Evolutionary conservation across 202 grass and related monocot species (phyloP), one percentile per base, ranked within the genome.

Genomic region (Brachypodium distachyon): DNA sequence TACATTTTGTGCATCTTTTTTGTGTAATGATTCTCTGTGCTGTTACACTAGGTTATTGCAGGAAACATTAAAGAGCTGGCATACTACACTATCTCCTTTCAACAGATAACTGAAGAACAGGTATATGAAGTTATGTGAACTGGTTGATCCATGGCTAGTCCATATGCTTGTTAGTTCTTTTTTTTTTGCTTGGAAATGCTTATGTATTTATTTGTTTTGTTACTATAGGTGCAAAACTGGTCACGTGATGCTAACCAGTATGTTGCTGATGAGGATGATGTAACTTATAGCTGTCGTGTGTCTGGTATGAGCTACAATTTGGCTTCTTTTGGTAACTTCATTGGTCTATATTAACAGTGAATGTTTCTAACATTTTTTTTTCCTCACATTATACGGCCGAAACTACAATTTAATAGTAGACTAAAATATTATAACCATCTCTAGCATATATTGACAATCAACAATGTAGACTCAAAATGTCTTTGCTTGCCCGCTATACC

Each of bases 211-310:
- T 50, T 39, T 68, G 33, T 76, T 72, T 82, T 83, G 9, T 83
- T 81, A 67, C 61, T 83, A 51, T 88, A 98, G 95, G 85, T 90
- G 64, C 84, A 85, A 77, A 90, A 72, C 44, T 94, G 95, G 91
- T 90, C 85, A 38, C 58, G 70, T 81, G 95, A 98, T 90, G 91
- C 85, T 88, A 98, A 98, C 82, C 91, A 88, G 72, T 98, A 90
- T 77, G 91, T 98, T 81, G 91, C 95, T 55, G 95, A 98, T 82
- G 95, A 98, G 81, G 89, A 98, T 83, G 95, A 98, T 63, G 65
- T 63, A 38, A 98, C 91, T 77, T 94, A 98, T 67, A 98, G 87
- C 65, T 98, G 95, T 38, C 95, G 95, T 61, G 95, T 98, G 55
- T 98, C 95, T 84, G 95, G 95, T 98, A 94, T 57, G 64, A 85